These are phyloP conservation scores for Aspergillus sp. DNA, from an alignment of 2,329 filamentous ascomycete genomes.

Conservation along the genomic window DNA sequence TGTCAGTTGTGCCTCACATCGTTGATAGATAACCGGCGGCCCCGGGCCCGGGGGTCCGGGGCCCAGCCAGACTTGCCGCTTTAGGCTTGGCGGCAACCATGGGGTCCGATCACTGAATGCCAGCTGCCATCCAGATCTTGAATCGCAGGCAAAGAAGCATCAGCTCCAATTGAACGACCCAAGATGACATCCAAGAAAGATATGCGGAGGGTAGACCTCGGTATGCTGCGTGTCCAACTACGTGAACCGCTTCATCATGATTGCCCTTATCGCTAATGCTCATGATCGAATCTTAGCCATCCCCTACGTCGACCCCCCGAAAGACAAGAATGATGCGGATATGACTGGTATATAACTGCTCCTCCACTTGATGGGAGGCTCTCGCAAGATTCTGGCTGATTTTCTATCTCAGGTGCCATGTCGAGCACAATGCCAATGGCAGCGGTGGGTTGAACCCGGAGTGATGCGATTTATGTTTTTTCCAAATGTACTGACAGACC, in stretches of 20 bases:
- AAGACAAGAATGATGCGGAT: conserved; percentile 67
- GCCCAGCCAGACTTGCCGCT: conserved; percentile 20
- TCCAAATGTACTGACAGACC: conserved; percentile 24
- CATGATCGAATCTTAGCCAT: conserved; percentile 64
- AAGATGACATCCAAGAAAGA: conserved; percentile 73
- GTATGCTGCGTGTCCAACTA: conserved; percentile 53
- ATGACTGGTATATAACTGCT: conserved; percentile 64
- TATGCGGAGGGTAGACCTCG: conserved; percentile 74
- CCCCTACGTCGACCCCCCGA: conserved; percentile 78
- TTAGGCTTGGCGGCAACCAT: conserved; percentile 27
- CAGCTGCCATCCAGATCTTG: conserved; percentile 11
- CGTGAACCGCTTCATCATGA: neutral
- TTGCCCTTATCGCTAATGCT: conserved; percentile 20
- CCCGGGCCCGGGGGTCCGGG: neutral
- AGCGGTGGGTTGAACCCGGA: conserved; percentile 59
- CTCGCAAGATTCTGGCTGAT: conserved; percentile 22
- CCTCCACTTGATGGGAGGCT: neutral
- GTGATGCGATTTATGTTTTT: conserved; percentile 12
- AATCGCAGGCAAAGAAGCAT: conserved; percentile 3
- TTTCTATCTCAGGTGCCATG: conserved; percentile 56
- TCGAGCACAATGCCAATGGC: conserved; percentile 90
- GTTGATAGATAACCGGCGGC: neutral
- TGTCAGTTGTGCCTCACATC: neutral
- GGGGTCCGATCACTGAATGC: conserved; percentile 7
- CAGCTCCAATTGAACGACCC: conserved; percentile 1